Evolutionary conservation across 768 basidiomycete genomes (phyloP).

Genomic region (Collybia sp.): DNA sequence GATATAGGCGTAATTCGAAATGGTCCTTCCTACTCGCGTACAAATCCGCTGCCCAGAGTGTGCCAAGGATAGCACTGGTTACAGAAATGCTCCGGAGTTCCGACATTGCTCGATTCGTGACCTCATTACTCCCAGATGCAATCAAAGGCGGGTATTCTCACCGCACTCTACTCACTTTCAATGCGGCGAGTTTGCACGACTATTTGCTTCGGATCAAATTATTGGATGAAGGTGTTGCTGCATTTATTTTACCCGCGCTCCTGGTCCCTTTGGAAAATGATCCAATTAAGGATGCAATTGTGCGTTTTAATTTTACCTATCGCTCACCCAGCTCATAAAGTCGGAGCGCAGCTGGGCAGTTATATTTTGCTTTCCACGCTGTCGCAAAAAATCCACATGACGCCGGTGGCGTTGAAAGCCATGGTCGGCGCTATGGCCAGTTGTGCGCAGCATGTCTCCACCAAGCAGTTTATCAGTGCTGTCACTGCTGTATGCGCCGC

Average conservation of each 20-base stretch:
- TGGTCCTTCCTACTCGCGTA: slow-evolving; percentile 72
- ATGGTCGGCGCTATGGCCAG: slow-evolving; percentile 51
- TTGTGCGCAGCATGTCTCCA: slow-evolving; percentile 42
- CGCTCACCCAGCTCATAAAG: neutral
- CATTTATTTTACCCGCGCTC: slow-evolving; percentile 60
- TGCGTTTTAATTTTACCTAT: slow-evolving; percentile 25
- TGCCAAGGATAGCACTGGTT: slow-evolving; percentile 72
- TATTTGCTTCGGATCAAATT: slow-evolving; percentile 59
- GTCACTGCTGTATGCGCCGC: slow-evolving; percentile 59
- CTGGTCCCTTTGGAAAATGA: slow-evolving; percentile 49
- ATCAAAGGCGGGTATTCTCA: slow-evolving; percentile 50
- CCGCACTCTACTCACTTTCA: slow-evolving; percentile 77
- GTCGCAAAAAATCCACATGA: slow-evolving; percentile 59
- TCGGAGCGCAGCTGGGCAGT: slow-evolving; percentile 52
- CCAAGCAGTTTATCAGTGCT: slow-evolving; percentile 61
- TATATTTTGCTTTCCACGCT: slow-evolving; percentile 71
- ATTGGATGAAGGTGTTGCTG: slow-evolving; percentile 63
- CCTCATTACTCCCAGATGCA: slow-evolving; percentile 56
- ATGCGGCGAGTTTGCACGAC: slow-evolving; percentile 73
- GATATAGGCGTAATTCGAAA: slow-evolving; percentile 46
- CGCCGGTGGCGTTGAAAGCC: slow-evolving; percentile 51
- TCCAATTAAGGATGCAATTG: slow-evolving; percentile 49
- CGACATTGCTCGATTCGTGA: slow-evolving; percentile 70
- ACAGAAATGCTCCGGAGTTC: slow-evolving; percentile 70
- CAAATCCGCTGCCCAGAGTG: slow-evolving; percentile 69